Conservation (phyloP, 371 early-diverging fungal species). For the Apophysomyces elegans region DNA sequence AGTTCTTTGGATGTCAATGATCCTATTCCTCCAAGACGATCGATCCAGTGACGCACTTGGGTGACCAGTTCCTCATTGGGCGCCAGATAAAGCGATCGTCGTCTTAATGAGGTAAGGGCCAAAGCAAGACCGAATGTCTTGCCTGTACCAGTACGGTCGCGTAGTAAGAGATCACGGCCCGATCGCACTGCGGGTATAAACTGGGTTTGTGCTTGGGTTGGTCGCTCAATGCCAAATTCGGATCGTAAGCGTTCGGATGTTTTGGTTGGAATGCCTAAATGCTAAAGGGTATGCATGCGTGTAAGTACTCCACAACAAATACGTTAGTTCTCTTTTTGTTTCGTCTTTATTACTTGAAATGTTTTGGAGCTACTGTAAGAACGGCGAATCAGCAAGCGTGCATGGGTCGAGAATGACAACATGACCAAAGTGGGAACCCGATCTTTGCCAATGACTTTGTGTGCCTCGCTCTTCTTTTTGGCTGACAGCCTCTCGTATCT, state of each 20-base stretch:
- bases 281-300: slow-evolving; percentile 25
- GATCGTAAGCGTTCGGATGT: slow-evolving; percentile 49
- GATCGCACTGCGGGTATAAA: slow-evolving; percentile 61
- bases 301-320: no score
- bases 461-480: background rate
- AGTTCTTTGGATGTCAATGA: background rate
- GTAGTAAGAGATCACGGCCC: slow-evolving; percentile 64
- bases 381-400: background rate
- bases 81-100: slow-evolving; percentile 71
- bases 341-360: background rate
- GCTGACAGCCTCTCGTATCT: no score
- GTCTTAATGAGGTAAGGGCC: slow-evolving; percentile 42
- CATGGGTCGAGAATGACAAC: background rate
- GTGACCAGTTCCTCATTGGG: slow-evolving; percentile 89
- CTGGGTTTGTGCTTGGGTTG: slow-evolving; percentile 58
- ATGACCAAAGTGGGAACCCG: background rate
- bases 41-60: slow-evolving; percentile 69
- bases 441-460: no score
- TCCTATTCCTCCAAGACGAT: background rate
- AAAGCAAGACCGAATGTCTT: slow-evolving; percentile 75
- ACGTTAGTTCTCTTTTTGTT: no score
- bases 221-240: slow-evolving; percentile 49
- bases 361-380: background rate
- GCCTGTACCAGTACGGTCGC: slow-evolving; percentile 83
- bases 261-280: slow-evolving; percentile 53